These are phyloP conservation scores for Lignosus rhinocerotis DNA, from an alignment of 1,284 basidiomycete genomes.

Conservation along the genomic window DNA sequence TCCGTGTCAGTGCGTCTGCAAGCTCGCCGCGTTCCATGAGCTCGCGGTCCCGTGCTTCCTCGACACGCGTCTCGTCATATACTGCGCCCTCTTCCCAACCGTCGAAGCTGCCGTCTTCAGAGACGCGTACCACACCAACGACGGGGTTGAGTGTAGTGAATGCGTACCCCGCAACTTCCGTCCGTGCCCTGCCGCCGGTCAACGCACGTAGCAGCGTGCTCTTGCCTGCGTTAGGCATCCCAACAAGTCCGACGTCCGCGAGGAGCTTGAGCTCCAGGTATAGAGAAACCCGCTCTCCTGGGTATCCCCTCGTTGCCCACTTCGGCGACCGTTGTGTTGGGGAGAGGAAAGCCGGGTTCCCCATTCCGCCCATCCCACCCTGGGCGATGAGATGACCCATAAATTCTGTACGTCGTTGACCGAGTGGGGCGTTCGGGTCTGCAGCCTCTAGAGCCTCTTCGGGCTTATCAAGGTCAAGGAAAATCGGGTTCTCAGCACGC, in stretches of 20 bases:
- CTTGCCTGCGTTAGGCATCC: slow-evolving; percentile 93
- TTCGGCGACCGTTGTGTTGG: slow-evolving; percentile 74
- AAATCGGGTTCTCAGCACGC: slow-evolving; percentile 47
- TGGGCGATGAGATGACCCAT: slow-evolving; percentile 72
- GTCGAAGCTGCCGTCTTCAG: slow-evolving; percentile 77
- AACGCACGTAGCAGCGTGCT: slow-evolving; percentile 89
- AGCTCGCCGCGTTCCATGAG: slow-evolving; percentile 53
- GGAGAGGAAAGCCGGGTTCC: slow-evolving; percentile 86
- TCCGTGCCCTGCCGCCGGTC: slow-evolving; percentile 81
- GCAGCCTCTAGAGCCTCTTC: slow-evolving; percentile 46
- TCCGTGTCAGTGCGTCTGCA: slow-evolving; percentile 50
- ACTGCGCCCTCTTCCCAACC: slow-evolving; percentile 54
- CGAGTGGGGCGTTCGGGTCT: slow-evolving; percentile 60
- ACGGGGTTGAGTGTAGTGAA: slow-evolving; percentile 97
- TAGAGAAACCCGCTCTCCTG: slow-evolving; percentile 82
- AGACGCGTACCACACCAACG: slow-evolving; percentile 89
- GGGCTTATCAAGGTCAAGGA: slow-evolving; percentile 61
- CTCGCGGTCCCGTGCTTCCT: slow-evolving; percentile 50
- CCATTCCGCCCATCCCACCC: slow-evolving; percentile 86
- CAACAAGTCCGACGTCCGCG: slow-evolving; percentile 94
- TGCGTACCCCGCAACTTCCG: slow-evolving; percentile 88
- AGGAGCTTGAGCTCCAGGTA: slow-evolving; percentile 93
- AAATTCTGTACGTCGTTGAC: slow-evolving; percentile 58
- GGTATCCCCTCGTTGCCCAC: slow-evolving; percentile 77
- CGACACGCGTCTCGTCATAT: slow-evolving; percentile 72